phyloP scores from a whole-genome alignment of 768 basidiomycete species.

The Suillus alpinus region DNA sequence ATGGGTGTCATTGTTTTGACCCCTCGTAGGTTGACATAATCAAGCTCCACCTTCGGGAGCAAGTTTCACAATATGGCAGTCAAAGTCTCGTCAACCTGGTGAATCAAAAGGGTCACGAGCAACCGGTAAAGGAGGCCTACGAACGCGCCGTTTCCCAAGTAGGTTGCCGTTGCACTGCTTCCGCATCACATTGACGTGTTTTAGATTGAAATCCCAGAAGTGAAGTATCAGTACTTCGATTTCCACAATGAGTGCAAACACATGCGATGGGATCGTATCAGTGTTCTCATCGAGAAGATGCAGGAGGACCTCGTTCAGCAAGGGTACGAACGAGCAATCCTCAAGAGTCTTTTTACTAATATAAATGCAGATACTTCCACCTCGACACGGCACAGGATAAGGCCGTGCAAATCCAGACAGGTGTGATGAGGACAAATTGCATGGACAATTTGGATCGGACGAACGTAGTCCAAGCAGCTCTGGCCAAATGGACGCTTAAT shows the following conservation, averaged over 20 bases:
- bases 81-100: slow-evolving; percentile 86
- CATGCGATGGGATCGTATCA: slow-evolving; percentile 94
- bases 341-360: slow-evolving; percentile 8
- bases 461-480: slow-evolving; percentile 90
- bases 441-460: slow-evolving; percentile 98
- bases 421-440: slow-evolving; percentile 90
- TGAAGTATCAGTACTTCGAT: slow-evolving; percentile 93
- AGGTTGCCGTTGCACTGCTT: slow-evolving; percentile 14
- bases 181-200: not conserved
- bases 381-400: slow-evolving; percentile 46
- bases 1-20: not conserved
- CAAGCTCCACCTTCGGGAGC: slow-evolving; percentile 70
- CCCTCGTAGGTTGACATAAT: slow-evolving; percentile 61
- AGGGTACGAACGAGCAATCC: slow-evolving; percentile 43
- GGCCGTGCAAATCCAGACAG: slow-evolving; percentile 62
- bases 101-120: slow-evolving; percentile 90
- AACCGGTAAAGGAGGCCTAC: slow-evolving; percentile 92
- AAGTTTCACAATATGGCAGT: slow-evolving; percentile 71
- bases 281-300: slow-evolving; percentile 72
- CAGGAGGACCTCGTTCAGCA: slow-evolving; percentile 65
- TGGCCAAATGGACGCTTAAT: slow-evolving; percentile 84
- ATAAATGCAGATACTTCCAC: slow-evolving; percentile 69
- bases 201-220: slow-evolving; percentile 61
- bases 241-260: slow-evolving; percentile 94
- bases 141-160: slow-evolving; percentile 74